Percentiles rank a stretch among this genome's conserved stretches.
phyloP scores from a whole-genome alignment of 2,329 filamentous ascomycete genomes.

The Fusarium sp. region DNA sequence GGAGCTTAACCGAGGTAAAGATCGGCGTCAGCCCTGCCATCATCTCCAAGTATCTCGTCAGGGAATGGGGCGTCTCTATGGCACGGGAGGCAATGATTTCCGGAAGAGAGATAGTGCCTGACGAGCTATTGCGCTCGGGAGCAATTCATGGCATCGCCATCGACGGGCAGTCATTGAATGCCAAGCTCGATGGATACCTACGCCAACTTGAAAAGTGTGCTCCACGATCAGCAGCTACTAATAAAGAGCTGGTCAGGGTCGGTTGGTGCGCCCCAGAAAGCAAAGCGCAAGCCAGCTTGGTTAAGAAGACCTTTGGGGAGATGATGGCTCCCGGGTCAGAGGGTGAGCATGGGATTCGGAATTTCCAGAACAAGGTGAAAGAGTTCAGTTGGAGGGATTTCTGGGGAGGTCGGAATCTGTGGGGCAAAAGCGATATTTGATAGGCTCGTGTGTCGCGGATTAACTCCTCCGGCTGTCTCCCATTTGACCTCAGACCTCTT shows the following conservation, averaged over 20 bases:
- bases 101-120: slow-evolving; percentile 4
- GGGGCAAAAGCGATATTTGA: too few species aligned
- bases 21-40: slow-evolving; percentile 24
- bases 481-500: too few species aligned
- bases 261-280: slow-evolving; percentile 6
- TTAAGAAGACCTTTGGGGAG: background rate
- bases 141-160: background rate
- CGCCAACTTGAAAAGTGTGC: background rate
- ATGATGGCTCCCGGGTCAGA: slow-evolving; percentile 19
- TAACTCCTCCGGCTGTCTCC: too few species aligned
- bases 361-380: slow-evolving; percentile 4
- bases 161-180: background rate
- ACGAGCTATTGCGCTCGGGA: background rate
- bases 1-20: slow-evolving; percentile 23
- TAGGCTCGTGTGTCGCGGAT: too few species aligned
- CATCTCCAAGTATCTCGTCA: slow-evolving; percentile 22
- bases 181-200: background rate
- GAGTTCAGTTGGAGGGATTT: background rate
- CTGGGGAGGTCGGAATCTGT: background rate
- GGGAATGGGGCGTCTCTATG: slow-evolving; percentile 20
- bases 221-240: slow-evolving; percentile 10
- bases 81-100: slow-evolving; percentile 22
- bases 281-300: background rate
- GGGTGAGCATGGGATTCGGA: slow-evolving; percentile 13
- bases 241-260: slow-evolving; percentile 12